Base-by-base conservation (phyloP, 306 rosid species). In the Pyrus pyrifolia region DNA sequence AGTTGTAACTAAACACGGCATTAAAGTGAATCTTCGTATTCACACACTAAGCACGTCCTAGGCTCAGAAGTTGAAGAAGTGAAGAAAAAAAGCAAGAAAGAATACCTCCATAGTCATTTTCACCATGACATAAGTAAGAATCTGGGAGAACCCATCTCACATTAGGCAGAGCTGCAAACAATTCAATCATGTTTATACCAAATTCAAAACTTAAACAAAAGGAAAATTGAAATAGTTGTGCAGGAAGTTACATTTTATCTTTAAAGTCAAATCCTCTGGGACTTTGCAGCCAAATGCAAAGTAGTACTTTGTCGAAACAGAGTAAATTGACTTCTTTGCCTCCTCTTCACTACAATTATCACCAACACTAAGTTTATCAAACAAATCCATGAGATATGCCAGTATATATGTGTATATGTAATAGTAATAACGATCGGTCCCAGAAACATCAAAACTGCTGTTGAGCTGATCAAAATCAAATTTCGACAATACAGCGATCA, bases 211-310 rank as follows among this genome's bases (percentile, higher is more conserved):
- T 25, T 10, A 1, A 6, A 35, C 40, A 35, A 63, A 30, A 15
- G 30, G 35, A 5, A 44, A 52, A 33, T 7, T 21, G 21, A 45
- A 27, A n/a, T 3, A 55, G 30, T 42, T 19, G 1, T 22, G 25
- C 19, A 31, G 58, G 2, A 30, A 25, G 15, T 58, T 18, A 73
- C 70, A 49, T 57, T 65, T 65, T 29, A 78, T 78, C 21, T 33
- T 31, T 6, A 13, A 22, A 61, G 65, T 70, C 53, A 62, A 45
- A 33, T 78, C 27, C 63, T 62, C 30, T 46, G 19, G 76, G 53
- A 70, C 70, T 70, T 62, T 61, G 74, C 80, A 76, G 70, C 67
- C 73, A 21, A 75, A 75, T 18, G 78, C 62, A 19, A 67, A 40
- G 63, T 58, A 42, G 40, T 67, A 63, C 70, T 65, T 27, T 10